Conservation (phyloP, 345 rosid genomes). For the Eucalyptus coolabah region DNA sequence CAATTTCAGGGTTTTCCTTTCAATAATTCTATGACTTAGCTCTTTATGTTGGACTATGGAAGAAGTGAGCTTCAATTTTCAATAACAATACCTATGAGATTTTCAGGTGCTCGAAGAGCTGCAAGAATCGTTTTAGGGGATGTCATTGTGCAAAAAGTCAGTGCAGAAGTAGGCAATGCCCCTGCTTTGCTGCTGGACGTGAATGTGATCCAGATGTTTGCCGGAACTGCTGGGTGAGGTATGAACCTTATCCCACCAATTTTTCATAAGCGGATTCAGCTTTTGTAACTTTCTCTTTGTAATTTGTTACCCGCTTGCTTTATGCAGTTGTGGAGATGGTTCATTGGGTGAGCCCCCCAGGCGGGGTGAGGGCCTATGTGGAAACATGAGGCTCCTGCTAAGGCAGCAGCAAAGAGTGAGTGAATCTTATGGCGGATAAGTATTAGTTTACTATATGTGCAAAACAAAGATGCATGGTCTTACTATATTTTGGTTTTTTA, state of each 20-base stretch:
- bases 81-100: background rate
- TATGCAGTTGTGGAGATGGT: slow-evolving; percentile 68
- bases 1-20: background rate
- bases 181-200: slow-evolving; percentile 98
- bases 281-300: background rate
- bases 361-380: slow-evolving; percentile 68
- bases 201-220: slow-evolving; percentile 99
- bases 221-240: slow-evolving; percentile 84
- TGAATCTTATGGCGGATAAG: background rate
- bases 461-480: background rate
- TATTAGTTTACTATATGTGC: background rate
- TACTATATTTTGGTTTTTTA: background rate
- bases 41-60: background rate
- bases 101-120: slow-evolving; percentile 90
- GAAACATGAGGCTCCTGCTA: slow-evolving; percentile 77
- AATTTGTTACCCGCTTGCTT: background rate
- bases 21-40: background rate
- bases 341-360: slow-evolving; percentile 56
- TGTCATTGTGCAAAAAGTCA: slow-evolving; percentile 99
- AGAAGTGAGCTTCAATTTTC: background rate
- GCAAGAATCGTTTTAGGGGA: slow-evolving; percentile 96
- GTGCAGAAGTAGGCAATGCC: slow-evolving; percentile 98
- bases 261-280: background rate
- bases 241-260: background rate
- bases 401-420: slow-evolving; percentile 75